Evolutionary conservation across 108 stramenopile genomes (phyloP), one percentile per base, ranked within the genome.

Genomic region (Stephanodiscus minutulus): DNA sequence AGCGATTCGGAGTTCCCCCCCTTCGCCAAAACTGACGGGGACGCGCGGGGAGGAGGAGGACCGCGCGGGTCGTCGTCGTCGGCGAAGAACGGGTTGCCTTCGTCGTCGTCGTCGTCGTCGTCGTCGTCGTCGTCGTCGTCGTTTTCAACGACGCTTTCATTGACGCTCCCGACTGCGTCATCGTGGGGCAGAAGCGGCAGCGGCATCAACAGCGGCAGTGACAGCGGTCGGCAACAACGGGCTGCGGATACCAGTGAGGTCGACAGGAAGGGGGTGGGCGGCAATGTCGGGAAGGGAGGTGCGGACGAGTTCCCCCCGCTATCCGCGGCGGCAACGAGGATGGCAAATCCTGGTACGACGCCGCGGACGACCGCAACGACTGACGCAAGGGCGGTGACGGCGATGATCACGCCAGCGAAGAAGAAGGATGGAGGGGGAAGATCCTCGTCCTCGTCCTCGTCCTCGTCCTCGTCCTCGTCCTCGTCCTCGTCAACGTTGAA

Each of bases 261-360:
- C 55, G 29, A 12, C 0, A 27, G n/a, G 50, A 33, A 25, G 66
- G 0, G 17, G 50, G 22, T 0, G n/a, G 50, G 7, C 1, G 20
- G n/a, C 7, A 18, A 35, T 18, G 46, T 27, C 12, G 43, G 28
- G 22, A n/a, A 6, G 1, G 52, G 36, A n/a, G 63, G 31, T 50
- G 58, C 43, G n/a, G 57, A 43, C 29, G 57, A 69, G 1, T 69
- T 69, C 37, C 68, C 68, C 36, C 59, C 68, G 0, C 58, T 69
- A n/a, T 58, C 56, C 0, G 28, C 41, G 15, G 58, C 43, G 12
- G 27, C 43, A 21, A 31, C 12, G 41, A 39, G 37, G 43, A 24
- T 57, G 50, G 31, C 5, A 5, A 5, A 33, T 33, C 31, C n/a
- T n/a, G n/a, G 31, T 33, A 33, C 31, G 31, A 33, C 31, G 31